A percentile compares a stretch with the other conserved stretches of the same genome.
Evolutionary conservation across 257 asterid species (phyloP).

Genomic region (Euphrasia confusa): DNA sequence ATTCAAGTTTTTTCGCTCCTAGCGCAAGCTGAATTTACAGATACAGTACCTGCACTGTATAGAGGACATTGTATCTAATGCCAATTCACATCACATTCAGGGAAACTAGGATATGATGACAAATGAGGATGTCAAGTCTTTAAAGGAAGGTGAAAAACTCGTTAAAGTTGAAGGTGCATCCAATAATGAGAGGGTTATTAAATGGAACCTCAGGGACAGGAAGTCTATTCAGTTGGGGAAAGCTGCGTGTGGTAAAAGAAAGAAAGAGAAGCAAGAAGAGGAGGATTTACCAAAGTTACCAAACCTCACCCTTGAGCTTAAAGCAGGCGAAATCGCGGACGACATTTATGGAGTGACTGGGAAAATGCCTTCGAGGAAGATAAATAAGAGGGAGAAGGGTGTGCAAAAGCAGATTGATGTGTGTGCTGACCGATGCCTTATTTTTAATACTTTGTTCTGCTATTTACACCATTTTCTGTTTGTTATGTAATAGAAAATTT

Average conservation of each 20-base stretch:
- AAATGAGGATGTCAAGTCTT: not conserved
- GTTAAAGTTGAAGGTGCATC: not conserved
- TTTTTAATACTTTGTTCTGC: not conserved
- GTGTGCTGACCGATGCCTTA: not conserved
- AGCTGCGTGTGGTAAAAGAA: not conserved
- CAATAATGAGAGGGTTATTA: not conserved
- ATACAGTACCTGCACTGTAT: not conserved
- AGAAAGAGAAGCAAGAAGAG: constrained; percentile 1
- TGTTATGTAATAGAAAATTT: not conserved
- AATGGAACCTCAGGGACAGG: not conserved
- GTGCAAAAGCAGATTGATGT: constrained; percentile 4
- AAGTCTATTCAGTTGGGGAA: not conserved
- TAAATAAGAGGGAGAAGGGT: not conserved
- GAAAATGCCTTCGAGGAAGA: not conserved
- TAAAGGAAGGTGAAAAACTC: not conserved
- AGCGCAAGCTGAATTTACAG: not conserved
- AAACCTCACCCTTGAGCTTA: not conserved
- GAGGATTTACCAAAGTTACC: not conserved
- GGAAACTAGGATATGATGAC: not conserved
- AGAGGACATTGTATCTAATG: not conserved
- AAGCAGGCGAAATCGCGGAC: not conserved
- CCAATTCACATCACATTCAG: not conserved
- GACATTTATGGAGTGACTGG: not conserved
- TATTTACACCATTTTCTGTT: not conserved
- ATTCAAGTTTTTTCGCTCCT: not conserved